Conservation (phyloP, 192 early-diverging fungal species). For the Gryganskiella cystojenkinii region DNA sequence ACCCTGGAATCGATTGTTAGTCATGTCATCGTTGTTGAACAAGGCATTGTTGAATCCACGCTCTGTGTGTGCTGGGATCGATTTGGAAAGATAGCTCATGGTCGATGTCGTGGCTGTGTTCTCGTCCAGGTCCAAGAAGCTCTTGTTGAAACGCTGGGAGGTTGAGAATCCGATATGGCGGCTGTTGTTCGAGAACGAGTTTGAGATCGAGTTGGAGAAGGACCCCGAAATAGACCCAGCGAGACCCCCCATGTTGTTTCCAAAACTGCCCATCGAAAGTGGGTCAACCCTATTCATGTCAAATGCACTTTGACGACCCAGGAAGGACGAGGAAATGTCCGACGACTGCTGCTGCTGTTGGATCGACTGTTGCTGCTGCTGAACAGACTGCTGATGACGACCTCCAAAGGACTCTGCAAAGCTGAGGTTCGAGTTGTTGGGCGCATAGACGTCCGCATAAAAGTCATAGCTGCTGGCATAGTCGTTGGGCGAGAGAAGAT, state of each 20-base stretch:
- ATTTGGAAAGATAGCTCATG: conserved; percentile 59
- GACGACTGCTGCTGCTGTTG: conserved; percentile 51
- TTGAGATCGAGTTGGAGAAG: conserved; percentile 40
- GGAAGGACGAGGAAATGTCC: conserved; percentile 36
- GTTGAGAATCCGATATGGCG: conserved; percentile 48
- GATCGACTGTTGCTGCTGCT: conserved; percentile 31
- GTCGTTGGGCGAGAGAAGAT: conserved; percentile 65
- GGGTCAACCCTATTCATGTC: conserved; percentile 48
- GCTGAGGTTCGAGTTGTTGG: conserved; percentile 55
- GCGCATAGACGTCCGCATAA: conserved; percentile 59
- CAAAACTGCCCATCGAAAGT: conserved; percentile 50
- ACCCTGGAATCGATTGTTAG: conserved; percentile 47
- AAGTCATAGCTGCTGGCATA: conserved; percentile 61
- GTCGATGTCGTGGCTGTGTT: conserved; percentile 38
- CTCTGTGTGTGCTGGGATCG: conserved; percentile 57
- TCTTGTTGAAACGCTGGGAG: conserved; percentile 51
- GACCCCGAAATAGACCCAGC: conserved; percentile 51
- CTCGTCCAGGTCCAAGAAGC: conserved; percentile 49
- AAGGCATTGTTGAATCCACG: conserved; percentile 59
- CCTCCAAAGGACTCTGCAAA: conserved; percentile 56
- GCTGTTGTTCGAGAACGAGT: conserved; percentile 35
- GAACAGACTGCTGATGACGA: conserved; percentile 28
- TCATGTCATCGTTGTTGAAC: conserved; percentile 58
- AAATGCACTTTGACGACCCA: conserved; percentile 37
- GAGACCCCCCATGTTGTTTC: conserved; percentile 40